These are phyloP conservation scores for Nelumbo lutea DNA, from an alignment of 164 flowering plant species.

Conservation along the genomic window DNA sequence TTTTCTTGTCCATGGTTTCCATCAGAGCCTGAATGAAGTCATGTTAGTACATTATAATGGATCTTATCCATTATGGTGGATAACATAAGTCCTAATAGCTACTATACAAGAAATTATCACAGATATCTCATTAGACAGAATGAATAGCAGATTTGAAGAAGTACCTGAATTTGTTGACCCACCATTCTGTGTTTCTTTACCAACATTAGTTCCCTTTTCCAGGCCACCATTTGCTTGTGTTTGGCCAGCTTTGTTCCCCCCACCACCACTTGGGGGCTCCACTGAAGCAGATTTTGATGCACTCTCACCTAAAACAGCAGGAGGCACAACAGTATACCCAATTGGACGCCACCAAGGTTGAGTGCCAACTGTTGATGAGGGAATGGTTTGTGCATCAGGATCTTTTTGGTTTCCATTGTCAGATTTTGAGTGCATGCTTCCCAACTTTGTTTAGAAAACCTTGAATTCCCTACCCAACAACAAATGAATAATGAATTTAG, in stretches of 20 bases:
- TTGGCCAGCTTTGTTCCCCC: slow-evolving; percentile 40
- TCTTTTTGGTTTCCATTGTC: slow-evolving; percentile 31
- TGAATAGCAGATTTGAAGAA: not conserved
- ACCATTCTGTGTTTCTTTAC: slow-evolving; percentile 39
- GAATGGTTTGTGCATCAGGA: slow-evolving; percentile 25
- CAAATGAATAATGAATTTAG: not conserved
- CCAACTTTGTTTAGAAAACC: slow-evolving; percentile 11
- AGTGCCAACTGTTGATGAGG: slow-evolving; percentile 29
- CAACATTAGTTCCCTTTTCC: slow-evolving; percentile 43
- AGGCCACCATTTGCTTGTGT: slow-evolving; percentile 37
- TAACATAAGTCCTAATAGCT: not conserved
- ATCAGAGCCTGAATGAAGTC: slow-evolving; percentile 24
- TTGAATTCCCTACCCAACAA: slow-evolving; percentile 8
- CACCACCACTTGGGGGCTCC: slow-evolving; percentile 31
- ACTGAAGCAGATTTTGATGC: slow-evolving; percentile 41
- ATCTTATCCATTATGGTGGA: not conserved
- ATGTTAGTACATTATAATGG: not conserved
- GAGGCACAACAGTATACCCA: slow-evolving; percentile 37
- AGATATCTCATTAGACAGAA: not conserved
- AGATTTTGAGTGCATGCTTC: slow-evolving; percentile 59
- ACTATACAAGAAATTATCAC: not conserved
- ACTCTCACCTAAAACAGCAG: slow-evolving; percentile 30
- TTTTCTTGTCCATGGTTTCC: slow-evolving; percentile 31
- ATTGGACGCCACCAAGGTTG: slow-evolving; percentile 83
- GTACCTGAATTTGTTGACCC: slow-evolving; percentile 43